Conservation (phyloP, 2,329 filamentous ascomycete species). For the Botryotinia calthae region DNA sequence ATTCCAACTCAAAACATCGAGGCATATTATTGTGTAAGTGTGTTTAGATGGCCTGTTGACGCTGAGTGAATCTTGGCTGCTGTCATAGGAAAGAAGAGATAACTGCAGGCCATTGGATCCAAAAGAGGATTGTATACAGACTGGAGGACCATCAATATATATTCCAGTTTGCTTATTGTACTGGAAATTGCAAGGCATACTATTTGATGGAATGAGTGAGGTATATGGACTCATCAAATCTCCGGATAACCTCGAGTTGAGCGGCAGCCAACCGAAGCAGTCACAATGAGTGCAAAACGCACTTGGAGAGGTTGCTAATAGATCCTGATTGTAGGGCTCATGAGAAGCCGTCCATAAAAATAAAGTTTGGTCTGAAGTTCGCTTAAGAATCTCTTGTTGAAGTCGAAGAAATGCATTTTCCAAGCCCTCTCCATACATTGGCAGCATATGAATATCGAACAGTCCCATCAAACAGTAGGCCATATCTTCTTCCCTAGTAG, state of each 20-base stretch:
- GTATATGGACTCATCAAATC: rapidly evolving
- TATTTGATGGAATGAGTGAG: not conserved
- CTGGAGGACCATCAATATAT: too few species aligned
- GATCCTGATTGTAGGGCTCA: not conserved
- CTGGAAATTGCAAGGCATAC: not conserved
- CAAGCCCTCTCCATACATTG: not conserved
- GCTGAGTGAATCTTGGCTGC: too few species aligned
- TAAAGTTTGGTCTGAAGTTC: not conserved
- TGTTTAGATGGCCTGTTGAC: too few species aligned
- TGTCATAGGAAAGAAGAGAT: not conserved
- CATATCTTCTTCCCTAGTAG: not conserved
- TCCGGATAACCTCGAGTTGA: rapidly evolving
- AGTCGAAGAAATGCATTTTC: not conserved
- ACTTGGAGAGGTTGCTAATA: not conserved
- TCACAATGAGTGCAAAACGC: not conserved
- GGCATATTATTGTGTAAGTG: too few species aligned
- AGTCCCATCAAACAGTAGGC: not conserved
- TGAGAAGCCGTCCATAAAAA: not conserved
- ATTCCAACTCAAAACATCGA: rapidly evolving
- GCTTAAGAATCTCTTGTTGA: not conserved
- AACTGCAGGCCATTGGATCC: not conserved
- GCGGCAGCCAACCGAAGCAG: not conserved
- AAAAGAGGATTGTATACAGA: not conserved
- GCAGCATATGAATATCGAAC: not conserved
- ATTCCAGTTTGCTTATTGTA: rapidly evolving